phyloP scores from a whole-genome alignment of 1,284 basidiomycete species.

The Moniliella sp. region DNA sequence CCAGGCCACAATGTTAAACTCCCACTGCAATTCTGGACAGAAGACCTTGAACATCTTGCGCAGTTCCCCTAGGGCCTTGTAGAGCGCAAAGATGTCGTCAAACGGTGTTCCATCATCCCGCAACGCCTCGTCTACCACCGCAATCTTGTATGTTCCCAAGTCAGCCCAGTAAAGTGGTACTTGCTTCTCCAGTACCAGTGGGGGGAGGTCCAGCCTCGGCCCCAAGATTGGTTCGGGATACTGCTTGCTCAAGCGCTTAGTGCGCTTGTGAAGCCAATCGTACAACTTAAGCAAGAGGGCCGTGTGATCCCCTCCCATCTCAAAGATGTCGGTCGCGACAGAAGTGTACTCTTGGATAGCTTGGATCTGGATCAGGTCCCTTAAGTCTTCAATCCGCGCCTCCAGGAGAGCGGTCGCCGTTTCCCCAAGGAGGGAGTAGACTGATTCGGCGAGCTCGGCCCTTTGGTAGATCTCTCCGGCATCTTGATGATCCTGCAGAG shows the following conservation, averaged over 20 bases:
- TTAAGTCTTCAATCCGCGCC: slow-evolving; percentile 29
- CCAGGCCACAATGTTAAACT: slow-evolving; percentile 37
- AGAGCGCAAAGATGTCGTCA: slow-evolving; percentile 60
- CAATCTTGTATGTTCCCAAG: slow-evolving; percentile 36
- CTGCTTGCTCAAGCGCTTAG: not conserved
- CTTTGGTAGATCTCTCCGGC: too few species aligned
- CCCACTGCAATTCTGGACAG: slow-evolving; percentile 38
- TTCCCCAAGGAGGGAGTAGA: too few species aligned
- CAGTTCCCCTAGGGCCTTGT: slow-evolving; percentile 51
- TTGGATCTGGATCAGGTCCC: slow-evolving; percentile 43
- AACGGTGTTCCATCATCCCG: slow-evolving; percentile 15
- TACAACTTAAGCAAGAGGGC: slow-evolving; percentile 54
- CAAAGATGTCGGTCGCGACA: slow-evolving; percentile 42
- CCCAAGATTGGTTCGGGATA: not conserved
- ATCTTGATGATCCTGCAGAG: too few species aligned
- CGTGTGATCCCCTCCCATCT: slow-evolving; percentile 51
- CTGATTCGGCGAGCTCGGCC: too few species aligned
- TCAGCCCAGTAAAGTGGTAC: slow-evolving; percentile 57
- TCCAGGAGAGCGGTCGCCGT: slow-evolving; percentile 9
- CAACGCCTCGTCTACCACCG: slow-evolving; percentile 16
- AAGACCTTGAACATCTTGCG: slow-evolving; percentile 61
- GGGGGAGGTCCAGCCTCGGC: slow-evolving; percentile 39
- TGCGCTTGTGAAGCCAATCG: slow-evolving; percentile 61
- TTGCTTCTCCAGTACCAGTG: slow-evolving; percentile 50
- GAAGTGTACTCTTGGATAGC: slow-evolving; percentile 44